Percentiles rank a stretch among this genome's conserved stretches.
Conservation (phyloP, 2,329 filamentous ascomycete genomes). For the Hortaea werneckii region DNA sequence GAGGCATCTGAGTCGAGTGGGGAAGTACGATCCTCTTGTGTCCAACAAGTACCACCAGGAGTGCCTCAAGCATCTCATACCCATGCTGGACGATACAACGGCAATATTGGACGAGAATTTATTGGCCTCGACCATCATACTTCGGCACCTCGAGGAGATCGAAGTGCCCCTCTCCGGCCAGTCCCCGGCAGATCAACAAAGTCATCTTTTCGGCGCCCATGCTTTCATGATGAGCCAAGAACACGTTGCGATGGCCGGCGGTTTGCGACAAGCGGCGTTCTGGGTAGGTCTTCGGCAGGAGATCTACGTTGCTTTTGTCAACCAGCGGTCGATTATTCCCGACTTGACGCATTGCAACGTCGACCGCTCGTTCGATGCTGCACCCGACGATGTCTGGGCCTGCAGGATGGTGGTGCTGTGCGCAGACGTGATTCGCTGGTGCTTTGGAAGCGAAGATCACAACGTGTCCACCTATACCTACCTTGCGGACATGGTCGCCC, state of each 20-base stretch:
- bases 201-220: constrained; percentile 24
- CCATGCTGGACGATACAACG: constrained; percentile 32
- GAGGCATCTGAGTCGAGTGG: constrained; percentile 43
- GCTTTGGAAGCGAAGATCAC: constrained; percentile 39
- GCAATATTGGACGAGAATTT: constrained; percentile 41
- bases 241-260: constrained; percentile 23
- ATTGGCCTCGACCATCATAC: constrained; percentile 46
- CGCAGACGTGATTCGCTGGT: constrained; percentile 54
- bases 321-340: constrained; percentile 39
- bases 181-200: constrained; percentile 12
- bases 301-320: constrained; percentile 43
- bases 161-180: constrained; percentile 27
- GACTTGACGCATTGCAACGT: constrained; percentile 42
- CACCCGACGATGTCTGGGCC: constrained; percentile 47
- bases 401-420: constrained; percentile 53
- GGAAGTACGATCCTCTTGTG: constrained; percentile 39
- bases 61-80: constrained; percentile 43
- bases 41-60: constrained; percentile 45
- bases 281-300: constrained; percentile 51
- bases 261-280: constrained; percentile 39
- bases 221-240: constrained; percentile 27
- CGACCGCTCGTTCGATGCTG: constrained; percentile 39
- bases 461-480: constrained; percentile 31
- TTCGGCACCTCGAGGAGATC: constrained; percentile 49
- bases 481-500: constrained; percentile 36